Base-by-base conservation (phyloP, 768 basidiomycete species). In the Mycena leptocephala region DNA sequence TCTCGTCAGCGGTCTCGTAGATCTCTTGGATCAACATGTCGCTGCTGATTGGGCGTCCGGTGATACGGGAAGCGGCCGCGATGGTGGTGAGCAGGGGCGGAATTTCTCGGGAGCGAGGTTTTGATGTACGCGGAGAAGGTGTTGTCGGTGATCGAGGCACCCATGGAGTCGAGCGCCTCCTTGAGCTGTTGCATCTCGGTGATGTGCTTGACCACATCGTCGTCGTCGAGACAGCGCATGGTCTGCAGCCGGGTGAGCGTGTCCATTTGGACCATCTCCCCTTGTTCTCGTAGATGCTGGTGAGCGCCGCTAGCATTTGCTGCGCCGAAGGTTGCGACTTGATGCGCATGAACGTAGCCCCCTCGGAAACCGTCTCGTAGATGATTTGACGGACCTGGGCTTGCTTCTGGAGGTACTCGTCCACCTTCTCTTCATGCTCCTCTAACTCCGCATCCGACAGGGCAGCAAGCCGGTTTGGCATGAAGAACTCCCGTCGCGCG, bases 121-220 rank as follows among this genome's bases (percentile, higher is more conserved):
- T 65, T 35, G 53, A 79, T 79, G n/a, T 82, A 48, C 70, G 72
- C 24, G 16, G 24, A 35, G 76, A 39, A 59, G 20, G 32, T 22
- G 6, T 3, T 9, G n/a, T 61, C 37, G n/a, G 37, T 20, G 20
- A 76, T 14, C 9, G 59, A 51, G 5, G 41, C 11, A 24, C 77
- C 84, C 56, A 70, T 70, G 2, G 56, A n/a, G 58, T 30, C 58
- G 43, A 70, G 58, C 1, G 69, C 69, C 30, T 75, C 79, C 89
- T 91, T 91, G 64, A 79, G 66, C 11, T 30, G 33, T 51, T 73
- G 32, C 59, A 77, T 74, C 43, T 70, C 59, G 9, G 61, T 51
- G 70, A 79, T 55, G 37, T 71, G 71, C 32, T 56, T 41, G 43
- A 65, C 30, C 14, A 76, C 58, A 41, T 76, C 35, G 62, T 56